These are phyloP conservation scores for Capronia epimyces DNA, from an alignment of 2,329 filamentous ascomycete genomes.

Conservation along the genomic window DNA sequence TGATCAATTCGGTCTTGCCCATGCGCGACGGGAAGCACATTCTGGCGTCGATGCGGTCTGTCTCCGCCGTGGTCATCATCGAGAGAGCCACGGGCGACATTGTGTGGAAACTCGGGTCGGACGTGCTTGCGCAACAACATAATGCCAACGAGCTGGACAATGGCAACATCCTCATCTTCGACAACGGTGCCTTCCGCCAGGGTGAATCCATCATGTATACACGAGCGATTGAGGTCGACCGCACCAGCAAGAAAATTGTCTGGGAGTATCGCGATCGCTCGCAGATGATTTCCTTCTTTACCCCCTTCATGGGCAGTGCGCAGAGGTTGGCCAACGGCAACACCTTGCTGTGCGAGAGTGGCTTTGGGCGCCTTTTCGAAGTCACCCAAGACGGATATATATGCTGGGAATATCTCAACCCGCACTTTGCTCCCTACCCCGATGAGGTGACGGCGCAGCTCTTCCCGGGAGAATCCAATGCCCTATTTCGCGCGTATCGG, in stretches of 20 bases:
- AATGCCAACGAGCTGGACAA: slow-evolving; percentile 40
- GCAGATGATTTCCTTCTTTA: slow-evolving; percentile 41
- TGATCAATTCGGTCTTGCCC: slow-evolving; percentile 43
- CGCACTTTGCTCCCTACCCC: slow-evolving; percentile 39
- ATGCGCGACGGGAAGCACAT: slow-evolving; percentile 39
- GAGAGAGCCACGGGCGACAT: slow-evolving; percentile 38
- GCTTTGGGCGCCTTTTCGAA: slow-evolving; percentile 43
- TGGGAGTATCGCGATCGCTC: slow-evolving; percentile 43
- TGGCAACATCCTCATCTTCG: slow-evolving; percentile 44
- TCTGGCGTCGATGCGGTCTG: slow-evolving; percentile 41
- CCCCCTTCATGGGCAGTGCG: slow-evolving; percentile 46
- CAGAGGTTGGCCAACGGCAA: slow-evolving; percentile 42
- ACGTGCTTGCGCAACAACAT: slow-evolving; percentile 43
- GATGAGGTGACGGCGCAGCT: slow-evolving; percentile 32
- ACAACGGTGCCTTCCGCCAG: slow-evolving; percentile 43
- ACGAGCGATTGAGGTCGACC: slow-evolving; percentile 40
- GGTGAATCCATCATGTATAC: slow-evolving; percentile 41
- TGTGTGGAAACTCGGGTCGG: slow-evolving; percentile 41
- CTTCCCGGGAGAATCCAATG: slow-evolving; percentile 39
- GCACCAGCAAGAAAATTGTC: slow-evolving; percentile 37
- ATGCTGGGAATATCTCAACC: slow-evolving; percentile 44
- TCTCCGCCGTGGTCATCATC: slow-evolving; percentile 43
- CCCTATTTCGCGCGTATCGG: slow-evolving; percentile 43
- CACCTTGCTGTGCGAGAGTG: slow-evolving; percentile 42
- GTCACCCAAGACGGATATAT: slow-evolving; percentile 40